phyloP scores from a whole-genome alignment of 2,329 filamentous ascomycete species.

The Podosphaera fusca region DNA sequence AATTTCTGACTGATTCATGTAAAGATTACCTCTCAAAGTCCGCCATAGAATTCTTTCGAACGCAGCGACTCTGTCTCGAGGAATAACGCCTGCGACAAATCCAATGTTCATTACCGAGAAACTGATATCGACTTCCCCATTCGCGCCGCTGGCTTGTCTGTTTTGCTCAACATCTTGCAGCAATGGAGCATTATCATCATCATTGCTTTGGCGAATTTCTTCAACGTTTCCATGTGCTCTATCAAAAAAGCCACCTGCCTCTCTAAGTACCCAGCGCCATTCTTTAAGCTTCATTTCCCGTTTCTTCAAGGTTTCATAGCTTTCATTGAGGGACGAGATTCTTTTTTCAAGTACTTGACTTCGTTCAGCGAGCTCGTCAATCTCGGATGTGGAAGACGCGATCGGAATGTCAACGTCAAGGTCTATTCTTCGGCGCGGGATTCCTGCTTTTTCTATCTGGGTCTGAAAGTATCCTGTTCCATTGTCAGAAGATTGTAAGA shows the following conservation, averaged over 20 bases:
- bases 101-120: constrained; percentile 98
- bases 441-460: constrained; percentile 85
- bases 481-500: constrained; percentile 4
- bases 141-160: constrained; percentile 24
- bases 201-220: constrained; percentile 76
- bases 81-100: constrained; percentile 90
- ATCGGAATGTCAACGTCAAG: constrained; percentile 74
- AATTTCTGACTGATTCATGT: constrained; percentile 99
- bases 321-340: constrained; percentile 80
- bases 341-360: constrained; percentile 83
- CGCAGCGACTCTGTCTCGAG: constrained; percentile 72
- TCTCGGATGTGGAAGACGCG: constrained; percentile 76
- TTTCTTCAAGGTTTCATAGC: constrained; percentile 96
- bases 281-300: constrained; percentile 90
- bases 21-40: constrained; percentile 87
- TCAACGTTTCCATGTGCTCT: constrained; percentile 89
- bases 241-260: constrained; percentile 95
- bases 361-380: constrained; percentile 83
- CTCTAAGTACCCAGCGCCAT: constrained; percentile 92
- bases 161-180: constrained; percentile 84
- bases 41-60: constrained; percentile 97
- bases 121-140: constrained; percentile 44
- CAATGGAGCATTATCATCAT: constrained; percentile 71
- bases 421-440: constrained; percentile 71
- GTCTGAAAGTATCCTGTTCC: constrained; percentile 64